Evolutionary conservation across 305 asterid species (phyloP), one percentile per base, ranked within the genome.

Genomic region (Fraxinus baroniana): DNA sequence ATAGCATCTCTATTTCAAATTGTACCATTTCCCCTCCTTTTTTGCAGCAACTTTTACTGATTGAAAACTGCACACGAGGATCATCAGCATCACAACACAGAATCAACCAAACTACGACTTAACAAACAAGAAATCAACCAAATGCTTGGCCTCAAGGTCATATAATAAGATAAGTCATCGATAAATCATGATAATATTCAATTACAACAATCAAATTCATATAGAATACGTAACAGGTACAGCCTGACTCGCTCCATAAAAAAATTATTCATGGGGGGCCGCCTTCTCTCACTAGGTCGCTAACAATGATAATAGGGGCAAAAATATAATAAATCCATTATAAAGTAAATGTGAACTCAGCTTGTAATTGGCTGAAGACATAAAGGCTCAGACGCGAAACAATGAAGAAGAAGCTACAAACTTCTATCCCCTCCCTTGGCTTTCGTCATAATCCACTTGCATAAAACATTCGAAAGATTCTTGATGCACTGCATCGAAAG

Each of bases 361-460:
- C 86, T 71, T 60, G 77, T 44, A 84, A 28, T 79, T 78, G 49
- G 78, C 22, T 13, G 24, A 15, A 28, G 76, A 70, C n/a, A 33
- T 66, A 13, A 68, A 68, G 80, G 77, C 28, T 8, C 81, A 64
- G 15, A 36, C 83, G 35, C 78, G 62, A 76, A 36, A 46, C 41
- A 17, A 75, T 32, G 18, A 30, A 44, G 18, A 30, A 44, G 68
- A 74, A 64, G 20, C 82, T 77, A 76, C 20, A 30, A 68, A 68
- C 9, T 30, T 77, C 41, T 18, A 18, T 46, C 77, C 41, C 20
- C 37, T 79, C 60, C 81, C 77, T 52, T 32, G 39, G 71, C 49
- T 64, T 79, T 36, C 83, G 44, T 17, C 76, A 32, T 71, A 32
- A 71, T 71, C 76, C 76, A 71, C 44, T 15, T 32, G 41, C 74